These are phyloP conservation scores for Choiromyces venosus DNA, from an alignment of 495 filamentous ascomycete species.

Conservation along the genomic window DNA sequence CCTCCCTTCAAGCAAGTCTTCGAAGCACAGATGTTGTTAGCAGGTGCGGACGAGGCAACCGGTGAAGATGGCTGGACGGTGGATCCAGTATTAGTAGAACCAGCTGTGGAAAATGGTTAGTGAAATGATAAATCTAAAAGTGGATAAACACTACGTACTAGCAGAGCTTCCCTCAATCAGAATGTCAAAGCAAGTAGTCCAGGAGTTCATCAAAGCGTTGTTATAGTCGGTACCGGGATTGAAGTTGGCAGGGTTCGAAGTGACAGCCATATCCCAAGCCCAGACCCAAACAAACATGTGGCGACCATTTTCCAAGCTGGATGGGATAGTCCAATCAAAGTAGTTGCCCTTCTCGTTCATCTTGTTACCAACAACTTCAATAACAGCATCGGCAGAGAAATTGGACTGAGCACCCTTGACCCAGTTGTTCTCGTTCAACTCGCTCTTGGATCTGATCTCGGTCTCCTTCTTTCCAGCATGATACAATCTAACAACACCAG, in stretches of 20 bases:
- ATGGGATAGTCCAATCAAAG: constrained; percentile 21
- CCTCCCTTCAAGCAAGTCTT: constrained; percentile 31
- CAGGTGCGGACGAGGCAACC: not conserved
- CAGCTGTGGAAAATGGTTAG: constrained; percentile 13
- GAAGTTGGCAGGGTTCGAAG: constrained; percentile 8
- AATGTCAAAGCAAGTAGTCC: constrained; percentile 35
- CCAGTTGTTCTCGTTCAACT: constrained; percentile 37
- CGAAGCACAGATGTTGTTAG: constrained; percentile 11
- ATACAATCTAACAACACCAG: constrained; percentile 40
- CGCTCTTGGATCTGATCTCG: constrained; percentile 26
- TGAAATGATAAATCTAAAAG: not conserved
- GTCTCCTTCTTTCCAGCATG: constrained; percentile 31
- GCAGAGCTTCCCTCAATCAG: constrained; percentile 15
- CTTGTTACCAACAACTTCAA: not conserved
- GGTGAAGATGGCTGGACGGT: not conserved
- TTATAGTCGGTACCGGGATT: constrained; percentile 19
- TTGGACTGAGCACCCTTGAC: constrained; percentile 32
- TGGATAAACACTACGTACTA: constrained; percentile 14
- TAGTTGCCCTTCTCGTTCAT: constrained; percentile 42
- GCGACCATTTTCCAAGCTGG: constrained; percentile 26
- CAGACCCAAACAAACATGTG: constrained; percentile 40
- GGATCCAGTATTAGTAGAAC: constrained; percentile 11
- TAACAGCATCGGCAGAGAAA: constrained; percentile 32
- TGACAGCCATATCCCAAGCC: constrained; percentile 21
- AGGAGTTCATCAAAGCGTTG: constrained; percentile 19